A percentile compares a stretch with the other conserved stretches of the same genome.
These are phyloP conservation scores for Trichoderma citrinoviride DNA, from an alignment of 2,329 filamentous ascomycete species.

Conservation along the genomic window DNA sequence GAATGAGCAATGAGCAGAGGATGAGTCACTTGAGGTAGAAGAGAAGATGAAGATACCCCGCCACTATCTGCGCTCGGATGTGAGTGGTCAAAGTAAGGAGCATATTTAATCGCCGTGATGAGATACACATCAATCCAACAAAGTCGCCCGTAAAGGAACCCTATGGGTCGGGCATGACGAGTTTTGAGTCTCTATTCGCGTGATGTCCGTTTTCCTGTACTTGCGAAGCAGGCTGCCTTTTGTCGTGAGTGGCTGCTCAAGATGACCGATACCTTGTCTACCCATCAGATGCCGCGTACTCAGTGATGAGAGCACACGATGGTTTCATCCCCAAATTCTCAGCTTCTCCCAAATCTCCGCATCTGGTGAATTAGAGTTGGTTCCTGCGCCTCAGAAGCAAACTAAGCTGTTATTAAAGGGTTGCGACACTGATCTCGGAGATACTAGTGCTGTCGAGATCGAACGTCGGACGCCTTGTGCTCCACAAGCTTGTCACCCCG, in stretches of 20 bases:
- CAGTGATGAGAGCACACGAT: background rate
- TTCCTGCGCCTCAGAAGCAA: background rate
- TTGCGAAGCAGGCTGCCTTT: no score
- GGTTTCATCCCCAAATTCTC: background rate
- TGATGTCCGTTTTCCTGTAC: background rate
- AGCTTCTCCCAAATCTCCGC: background rate
- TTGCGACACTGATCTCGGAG: no score
- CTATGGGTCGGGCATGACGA: background rate
- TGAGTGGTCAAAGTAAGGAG: conserved; percentile 9
- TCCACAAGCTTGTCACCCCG: background rate
- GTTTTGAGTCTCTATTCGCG: background rate
- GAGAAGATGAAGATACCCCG: conserved; percentile 18
- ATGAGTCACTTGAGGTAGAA: background rate
- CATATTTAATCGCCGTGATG: conserved; percentile 9
- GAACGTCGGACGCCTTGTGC: background rate
- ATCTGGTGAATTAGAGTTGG: background rate
- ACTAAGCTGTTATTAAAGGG: background rate
- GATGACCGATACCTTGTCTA: no score
- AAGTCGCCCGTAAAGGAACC: background rate
- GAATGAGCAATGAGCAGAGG: background rate
- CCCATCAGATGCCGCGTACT: no score
- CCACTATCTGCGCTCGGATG: conserved; percentile 15
- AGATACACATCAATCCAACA: conserved; percentile 3
- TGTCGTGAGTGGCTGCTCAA: no score
- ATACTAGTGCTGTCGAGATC: no score